A percentile compares a stretch with the other conserved stretches of the same genome.
Evolutionary conservation across 1,139 yeast species (phyloP).

Genomic region (Zygoascus meyerae): DNA sequence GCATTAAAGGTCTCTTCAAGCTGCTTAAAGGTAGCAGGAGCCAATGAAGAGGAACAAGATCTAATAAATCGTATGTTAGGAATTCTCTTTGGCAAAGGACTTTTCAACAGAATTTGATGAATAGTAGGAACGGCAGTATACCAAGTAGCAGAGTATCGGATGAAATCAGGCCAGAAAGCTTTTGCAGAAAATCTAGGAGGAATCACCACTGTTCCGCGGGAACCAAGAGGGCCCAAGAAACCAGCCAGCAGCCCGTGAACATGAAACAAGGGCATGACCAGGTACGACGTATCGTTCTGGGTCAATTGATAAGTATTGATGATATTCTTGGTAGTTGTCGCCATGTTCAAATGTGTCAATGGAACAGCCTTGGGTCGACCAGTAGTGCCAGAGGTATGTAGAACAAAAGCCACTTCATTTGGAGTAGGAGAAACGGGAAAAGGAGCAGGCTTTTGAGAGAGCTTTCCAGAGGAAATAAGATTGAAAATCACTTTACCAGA

Average conservation of each 20-base stretch:
- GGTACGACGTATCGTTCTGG: constrained; percentile 45
- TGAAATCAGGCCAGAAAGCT: constrained; percentile 53
- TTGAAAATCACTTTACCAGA: constrained; percentile 22
- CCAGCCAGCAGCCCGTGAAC: constrained; percentile 67
- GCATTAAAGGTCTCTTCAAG: constrained; percentile 52
- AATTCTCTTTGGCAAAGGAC: constrained; percentile 42
- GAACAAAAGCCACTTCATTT: constrained; percentile 52
- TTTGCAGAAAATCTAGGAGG: constrained; percentile 55
- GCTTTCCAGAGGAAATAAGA: constrained; percentile 21
- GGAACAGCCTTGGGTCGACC: constrained; percentile 72
- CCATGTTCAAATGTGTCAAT: constrained; percentile 54
- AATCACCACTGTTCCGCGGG: constrained; percentile 55
- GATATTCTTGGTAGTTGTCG: constrained; percentile 52
- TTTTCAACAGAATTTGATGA: constrained; percentile 54
- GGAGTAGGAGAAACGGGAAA: constrained; percentile 40
- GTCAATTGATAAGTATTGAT: constrained; percentile 49
- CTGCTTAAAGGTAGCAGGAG: constrained; percentile 53
- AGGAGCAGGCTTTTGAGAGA: constrained; percentile 9
- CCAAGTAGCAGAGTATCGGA: constrained; percentile 50
- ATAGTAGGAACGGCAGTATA: constrained; percentile 72
- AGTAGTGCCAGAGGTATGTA: constrained; percentile 68
- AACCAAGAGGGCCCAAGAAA: constrained; percentile 50
- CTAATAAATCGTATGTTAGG: constrained; percentile 58
- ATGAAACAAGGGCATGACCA: constrained; percentile 70
- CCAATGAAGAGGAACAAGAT: constrained; percentile 62